phyloP scores from a whole-genome alignment of 2,329 filamentous ascomycete species.

The Lasiodiplodia citricola region DNA sequence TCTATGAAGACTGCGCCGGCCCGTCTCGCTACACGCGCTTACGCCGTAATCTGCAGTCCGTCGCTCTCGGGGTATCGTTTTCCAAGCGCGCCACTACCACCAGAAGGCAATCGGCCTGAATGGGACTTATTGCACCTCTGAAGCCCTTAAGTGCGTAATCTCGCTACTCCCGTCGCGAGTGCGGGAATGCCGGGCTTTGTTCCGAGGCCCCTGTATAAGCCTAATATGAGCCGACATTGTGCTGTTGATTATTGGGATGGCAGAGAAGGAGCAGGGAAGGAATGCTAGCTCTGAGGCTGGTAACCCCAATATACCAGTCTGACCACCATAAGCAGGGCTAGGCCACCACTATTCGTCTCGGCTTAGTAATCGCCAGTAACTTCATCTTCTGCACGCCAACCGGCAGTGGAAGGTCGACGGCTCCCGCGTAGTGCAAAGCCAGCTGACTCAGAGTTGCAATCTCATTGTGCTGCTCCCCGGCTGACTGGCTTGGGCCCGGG shows the following conservation, averaged over 20 bases:
- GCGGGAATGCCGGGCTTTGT: neutral
- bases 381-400: neutral
- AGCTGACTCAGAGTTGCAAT: neutral
- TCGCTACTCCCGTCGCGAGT: neutral
- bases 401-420: neutral
- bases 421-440: neutral
- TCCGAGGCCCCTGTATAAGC: neutral
- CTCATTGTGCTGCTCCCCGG: neutral
- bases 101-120: conserved; percentile 1
- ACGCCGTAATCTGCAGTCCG: conserved; percentile 7
- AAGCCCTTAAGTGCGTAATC: neutral
- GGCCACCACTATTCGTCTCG: neutral
- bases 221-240: neutral
- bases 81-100: neutral
- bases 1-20: neutral
- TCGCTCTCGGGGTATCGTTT: neutral
- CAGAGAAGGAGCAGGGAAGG: neutral
- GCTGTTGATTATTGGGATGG: neutral
- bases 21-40: conserved; percentile 26
- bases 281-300: neutral
- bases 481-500: neutral
- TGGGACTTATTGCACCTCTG: neutral
- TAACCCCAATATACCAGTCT: neutral
- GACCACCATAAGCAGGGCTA: neutral
- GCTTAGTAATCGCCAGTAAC: neutral